Evolutionary conservation across 768 basidiomycete species (phyloP).

Genomic region (Naematelia aurantialba): DNA sequence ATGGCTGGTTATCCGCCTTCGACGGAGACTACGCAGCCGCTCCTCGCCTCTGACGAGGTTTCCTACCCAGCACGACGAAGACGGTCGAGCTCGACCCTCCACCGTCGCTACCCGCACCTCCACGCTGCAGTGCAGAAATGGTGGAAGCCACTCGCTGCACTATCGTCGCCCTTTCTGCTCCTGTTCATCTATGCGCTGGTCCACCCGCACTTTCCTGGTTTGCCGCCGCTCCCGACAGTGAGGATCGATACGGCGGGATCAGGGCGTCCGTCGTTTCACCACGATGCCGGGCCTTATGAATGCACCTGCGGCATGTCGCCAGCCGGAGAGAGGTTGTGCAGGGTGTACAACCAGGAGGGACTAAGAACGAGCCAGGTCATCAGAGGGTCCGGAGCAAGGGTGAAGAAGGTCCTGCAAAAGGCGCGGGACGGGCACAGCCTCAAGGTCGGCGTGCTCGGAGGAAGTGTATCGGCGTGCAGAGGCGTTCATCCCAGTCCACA

Average conservation of each 20-base stretch:
- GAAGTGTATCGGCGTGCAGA: conserved; percentile 47
- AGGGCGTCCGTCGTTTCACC: neutral
- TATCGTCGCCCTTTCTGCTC: conserved; percentile 27
- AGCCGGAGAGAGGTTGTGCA: conserved; percentile 37
- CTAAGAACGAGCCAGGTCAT: conserved; percentile 26
- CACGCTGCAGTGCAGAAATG: conserved; percentile 1
- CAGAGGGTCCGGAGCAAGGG: conserved; percentile 37
- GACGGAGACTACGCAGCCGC: neutral
- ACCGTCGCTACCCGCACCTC: neutral
- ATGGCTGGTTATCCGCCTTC: neutral
- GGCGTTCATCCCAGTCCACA: conserved; percentile 40
- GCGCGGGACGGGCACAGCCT: conserved; percentile 32
- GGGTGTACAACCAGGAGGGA: conserved; percentile 37
- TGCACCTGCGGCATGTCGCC: conserved; percentile 29
- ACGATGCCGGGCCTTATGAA: conserved; percentile 15
- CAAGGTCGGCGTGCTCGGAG: conserved; percentile 45
- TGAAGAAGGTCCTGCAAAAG: conserved; percentile 34
- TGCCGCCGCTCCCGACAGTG: conserved; percentile 35
- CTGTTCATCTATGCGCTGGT: conserved; percentile 31
- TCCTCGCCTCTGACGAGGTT: neutral
- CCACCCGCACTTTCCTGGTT: conserved; percentile 36
- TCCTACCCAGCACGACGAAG: neutral
- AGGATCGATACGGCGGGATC: conserved; percentile 4
- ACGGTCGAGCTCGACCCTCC: neutral
- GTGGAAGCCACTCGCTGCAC: conserved; percentile 28